phyloP scores from a whole-genome alignment of 371 early-diverging fungal species.

The Rhizopus delemar region DNA sequence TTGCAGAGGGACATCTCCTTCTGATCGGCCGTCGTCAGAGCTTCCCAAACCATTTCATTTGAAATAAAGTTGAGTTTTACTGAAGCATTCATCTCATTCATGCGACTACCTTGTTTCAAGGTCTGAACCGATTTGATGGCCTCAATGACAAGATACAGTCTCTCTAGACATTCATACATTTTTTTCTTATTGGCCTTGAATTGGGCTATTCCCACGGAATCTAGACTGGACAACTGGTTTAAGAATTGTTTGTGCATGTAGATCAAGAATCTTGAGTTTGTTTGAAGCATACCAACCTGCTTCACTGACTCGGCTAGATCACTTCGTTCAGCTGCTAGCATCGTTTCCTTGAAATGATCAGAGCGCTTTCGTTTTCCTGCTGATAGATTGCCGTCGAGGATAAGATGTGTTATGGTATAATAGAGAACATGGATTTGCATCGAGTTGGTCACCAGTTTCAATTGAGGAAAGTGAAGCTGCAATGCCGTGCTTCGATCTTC shows the following conservation, averaged over 20 bases:
- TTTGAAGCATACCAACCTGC: slow-evolving; percentile 59
- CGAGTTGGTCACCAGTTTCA: slow-evolving; percentile 64
- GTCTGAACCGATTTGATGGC: slow-evolving; percentile 56
- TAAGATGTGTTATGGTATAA: slow-evolving; percentile 65
- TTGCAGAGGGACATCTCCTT: slow-evolving; percentile 51
- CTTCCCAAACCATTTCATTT: slow-evolving; percentile 58
- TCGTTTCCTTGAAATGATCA: slow-evolving; percentile 68
- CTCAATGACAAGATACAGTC: slow-evolving; percentile 62
- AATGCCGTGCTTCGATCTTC: slow-evolving; percentile 54
- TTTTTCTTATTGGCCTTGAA: slow-evolving; percentile 18
- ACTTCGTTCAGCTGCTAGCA: slow-evolving; percentile 70
- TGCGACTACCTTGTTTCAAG: slow-evolving; percentile 27
- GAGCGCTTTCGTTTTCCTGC: slow-evolving; percentile 68
- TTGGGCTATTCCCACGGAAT: slow-evolving; percentile 12
- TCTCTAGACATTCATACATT: slow-evolving; percentile 41
- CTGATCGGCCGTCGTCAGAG: slow-evolving; percentile 47
- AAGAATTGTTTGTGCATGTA: slow-evolving; percentile 61
- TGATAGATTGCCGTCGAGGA: slow-evolving; percentile 60
- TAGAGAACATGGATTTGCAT: slow-evolving; percentile 63
- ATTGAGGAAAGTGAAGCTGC: slow-evolving; percentile 61
- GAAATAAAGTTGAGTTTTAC: slow-evolving; percentile 34
- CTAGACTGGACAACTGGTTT: slow-evolving; percentile 43
- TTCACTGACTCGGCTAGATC: slow-evolving; percentile 56
- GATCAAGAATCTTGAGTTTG: slow-evolving; percentile 45
- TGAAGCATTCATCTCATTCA: slow-evolving; percentile 26